Evolutionary conservation across 768 basidiomycete species (phyloP).

Genomic region (Tulasnella sp.): DNA sequence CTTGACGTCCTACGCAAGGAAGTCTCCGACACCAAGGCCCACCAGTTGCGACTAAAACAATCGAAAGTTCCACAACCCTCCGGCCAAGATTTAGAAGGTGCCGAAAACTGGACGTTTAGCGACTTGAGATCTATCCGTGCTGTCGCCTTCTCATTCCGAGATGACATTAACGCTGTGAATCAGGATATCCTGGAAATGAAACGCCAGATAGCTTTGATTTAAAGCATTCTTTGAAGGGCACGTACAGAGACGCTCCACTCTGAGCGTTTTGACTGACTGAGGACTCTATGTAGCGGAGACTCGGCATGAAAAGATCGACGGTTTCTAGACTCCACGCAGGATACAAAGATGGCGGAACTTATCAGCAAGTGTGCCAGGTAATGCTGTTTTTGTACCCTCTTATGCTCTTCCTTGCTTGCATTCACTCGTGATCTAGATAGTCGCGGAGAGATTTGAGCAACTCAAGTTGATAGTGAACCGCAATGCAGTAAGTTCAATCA

Average conservation of each 20-base stretch:
- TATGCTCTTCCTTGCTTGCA: not conserved
- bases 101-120: not conserved
- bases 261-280: conserved; percentile 6
- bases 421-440: conserved; percentile 38
- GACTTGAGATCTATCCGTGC: not conserved
- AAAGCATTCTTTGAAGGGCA: conserved; percentile 31
- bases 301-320: conserved; percentile 74
- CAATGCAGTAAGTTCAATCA: conserved; percentile 45
- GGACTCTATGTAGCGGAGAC: conserved; percentile 52
- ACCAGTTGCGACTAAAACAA: not conserved
- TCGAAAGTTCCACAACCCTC: not conserved
- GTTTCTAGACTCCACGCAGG: conserved; percentile 67
- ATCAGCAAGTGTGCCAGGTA: conserved; percentile 66
- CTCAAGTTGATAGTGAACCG: conserved; percentile 66
- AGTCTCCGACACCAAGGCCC: not conserved
- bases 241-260: not conserved
- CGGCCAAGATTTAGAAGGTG: conserved; percentile 29
- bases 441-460: conserved; percentile 66
- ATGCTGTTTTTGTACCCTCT: not conserved
- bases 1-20: not conserved
- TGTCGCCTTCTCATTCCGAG: not conserved
- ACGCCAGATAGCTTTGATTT: conserved; percentile 28
- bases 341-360: conserved; percentile 71
- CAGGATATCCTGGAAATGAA: conserved; percentile 21
- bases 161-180: conserved; percentile 1